Evolutionary conservation across 768 basidiomycete genomes (phyloP).

Genomic region (Leucocoprinus sp.): DNA sequence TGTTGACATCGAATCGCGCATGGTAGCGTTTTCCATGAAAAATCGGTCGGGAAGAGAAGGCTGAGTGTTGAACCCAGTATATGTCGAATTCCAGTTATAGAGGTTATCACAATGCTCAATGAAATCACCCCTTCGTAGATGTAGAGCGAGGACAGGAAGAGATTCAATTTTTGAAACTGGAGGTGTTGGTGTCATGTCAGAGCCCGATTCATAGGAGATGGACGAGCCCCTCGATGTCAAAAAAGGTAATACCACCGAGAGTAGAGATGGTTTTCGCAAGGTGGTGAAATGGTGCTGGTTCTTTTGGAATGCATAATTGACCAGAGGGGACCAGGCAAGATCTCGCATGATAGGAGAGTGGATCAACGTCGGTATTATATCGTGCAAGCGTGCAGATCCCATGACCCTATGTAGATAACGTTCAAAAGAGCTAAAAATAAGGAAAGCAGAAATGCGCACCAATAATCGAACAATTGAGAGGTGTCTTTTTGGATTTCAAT

Average conservation of each 20-base stretch:
- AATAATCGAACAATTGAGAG: slow-evolving; percentile 42
- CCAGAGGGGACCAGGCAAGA: slow-evolving; percentile 56
- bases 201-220: background rate
- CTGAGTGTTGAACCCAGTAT: slow-evolving; percentile 47
- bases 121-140: slow-evolving; percentile 53
- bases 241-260: slow-evolving; percentile 15
- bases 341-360: slow-evolving; percentile 40
- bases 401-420: slow-evolving; percentile 35
- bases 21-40: slow-evolving; percentile 8
- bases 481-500: slow-evolving; percentile 33
- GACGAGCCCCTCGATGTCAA: slow-evolving; percentile 3
- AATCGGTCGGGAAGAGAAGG: slow-evolving; percentile 42
- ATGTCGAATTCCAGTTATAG: slow-evolving; percentile 30
- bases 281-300: slow-evolving; percentile 36
- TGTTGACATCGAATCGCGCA: slow-evolving; percentile 6
- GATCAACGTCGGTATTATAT: slow-evolving; percentile 35
- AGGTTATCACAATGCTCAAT: slow-evolving; percentile 38
- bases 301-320: slow-evolving; percentile 37
- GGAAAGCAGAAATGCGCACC: slow-evolving; percentile 26
- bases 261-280: slow-evolving; percentile 3
- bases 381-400: slow-evolving; percentile 33
- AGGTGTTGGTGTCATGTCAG: background rate
- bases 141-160: slow-evolving; percentile 47
- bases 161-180: background rate
- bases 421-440: background rate